Conservation (phyloP, 2,329 filamentous ascomycete species). For the Aspergillus sp. region DNA sequence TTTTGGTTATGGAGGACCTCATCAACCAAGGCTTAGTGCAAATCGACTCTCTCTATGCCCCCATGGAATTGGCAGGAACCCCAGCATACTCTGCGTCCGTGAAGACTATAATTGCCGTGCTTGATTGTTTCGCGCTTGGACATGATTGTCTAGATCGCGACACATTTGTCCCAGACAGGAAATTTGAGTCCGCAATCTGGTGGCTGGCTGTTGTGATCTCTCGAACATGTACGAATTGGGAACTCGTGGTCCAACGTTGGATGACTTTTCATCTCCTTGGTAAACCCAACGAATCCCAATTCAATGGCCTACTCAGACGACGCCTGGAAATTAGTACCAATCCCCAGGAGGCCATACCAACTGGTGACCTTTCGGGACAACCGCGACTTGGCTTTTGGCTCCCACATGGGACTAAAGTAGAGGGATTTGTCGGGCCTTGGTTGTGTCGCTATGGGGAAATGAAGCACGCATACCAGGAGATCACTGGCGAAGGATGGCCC, state of each 20-base stretch:
- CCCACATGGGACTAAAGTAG: neutral
- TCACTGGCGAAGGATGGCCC: neutral
- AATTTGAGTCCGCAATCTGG: neutral
- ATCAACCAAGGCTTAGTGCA: neutral
- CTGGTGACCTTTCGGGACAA: neutral
- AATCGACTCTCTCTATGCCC: neutral
- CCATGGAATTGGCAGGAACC: neutral
- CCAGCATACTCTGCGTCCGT: neutral
- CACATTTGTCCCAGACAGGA: neutral
- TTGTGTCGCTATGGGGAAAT: neutral
- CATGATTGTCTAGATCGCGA: neutral
- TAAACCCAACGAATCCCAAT: neutral
- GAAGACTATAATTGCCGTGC: neutral
- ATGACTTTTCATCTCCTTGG: neutral
- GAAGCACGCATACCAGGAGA: neutral
- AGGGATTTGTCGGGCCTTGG: neutral
- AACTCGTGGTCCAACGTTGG: neutral
- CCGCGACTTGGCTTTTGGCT: neutral
- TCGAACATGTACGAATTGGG: neutral
- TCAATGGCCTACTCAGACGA: neutral
- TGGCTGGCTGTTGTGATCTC: neutral
- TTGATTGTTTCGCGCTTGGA: neutral
- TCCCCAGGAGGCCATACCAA: neutral
- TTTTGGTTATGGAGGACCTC: neutral
- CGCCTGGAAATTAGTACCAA: neutral